A percentile compares a stretch with the other conserved stretches of the same genome.
phyloP scores from a whole-genome alignment of 202 grass and related monocot genomes.

The Dendrocalamus latiflorus region DNA sequence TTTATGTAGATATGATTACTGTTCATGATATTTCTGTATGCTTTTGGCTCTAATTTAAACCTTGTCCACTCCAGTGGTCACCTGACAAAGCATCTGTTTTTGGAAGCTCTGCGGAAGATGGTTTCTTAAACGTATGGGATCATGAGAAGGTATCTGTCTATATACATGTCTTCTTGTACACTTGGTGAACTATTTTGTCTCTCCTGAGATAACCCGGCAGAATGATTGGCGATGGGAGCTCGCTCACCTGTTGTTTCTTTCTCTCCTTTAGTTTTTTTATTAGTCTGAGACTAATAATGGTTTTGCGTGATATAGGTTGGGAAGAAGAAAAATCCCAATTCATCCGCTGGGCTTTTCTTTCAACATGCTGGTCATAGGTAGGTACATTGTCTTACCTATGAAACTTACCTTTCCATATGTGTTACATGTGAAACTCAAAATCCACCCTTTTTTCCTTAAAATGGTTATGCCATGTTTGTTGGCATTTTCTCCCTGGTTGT shows the following conservation, averaged over 20 bases:
- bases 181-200: background rate
- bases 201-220: background rate
- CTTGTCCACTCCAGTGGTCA: slow-evolving; percentile 72
- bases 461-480: slow-evolving; percentile 1
- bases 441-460: background rate
- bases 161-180: background rate
- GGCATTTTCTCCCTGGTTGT: background rate
- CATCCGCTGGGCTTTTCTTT: slow-evolving; percentile 82
- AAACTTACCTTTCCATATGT: background rate
- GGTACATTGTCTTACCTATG: slow-evolving; percentile 34
- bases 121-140: slow-evolving; percentile 84
- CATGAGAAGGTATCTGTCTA: slow-evolving; percentile 61
- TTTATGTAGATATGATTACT: background rate
- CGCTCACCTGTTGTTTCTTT: background rate
- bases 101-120: slow-evolving; percentile 81
- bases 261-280: background rate
- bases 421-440: background rate
- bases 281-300: background rate
- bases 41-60: slow-evolving; percentile 12
- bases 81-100: slow-evolving; percentile 94
- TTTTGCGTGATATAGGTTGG: slow-evolving; percentile 48
- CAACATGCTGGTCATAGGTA: slow-evolving; percentile 90
- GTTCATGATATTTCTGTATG: background rate
- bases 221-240: background rate
- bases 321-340: slow-evolving; percentile 61